Base-by-base conservation (phyloP, 176 grass and related monocot species). In the Thalia dealbata region DNA sequence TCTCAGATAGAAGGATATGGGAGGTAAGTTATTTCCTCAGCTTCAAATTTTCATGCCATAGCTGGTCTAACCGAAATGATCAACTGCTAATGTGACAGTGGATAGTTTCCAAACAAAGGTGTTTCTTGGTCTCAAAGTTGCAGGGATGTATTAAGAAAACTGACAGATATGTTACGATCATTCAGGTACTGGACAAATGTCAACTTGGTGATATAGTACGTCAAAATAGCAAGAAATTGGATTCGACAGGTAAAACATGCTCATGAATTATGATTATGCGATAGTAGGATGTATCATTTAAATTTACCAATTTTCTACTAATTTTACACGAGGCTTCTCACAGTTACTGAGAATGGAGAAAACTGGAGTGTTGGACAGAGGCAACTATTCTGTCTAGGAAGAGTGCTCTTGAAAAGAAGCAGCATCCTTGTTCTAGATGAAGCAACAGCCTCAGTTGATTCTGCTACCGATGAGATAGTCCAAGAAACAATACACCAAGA, bases 351-450 rank as follows among this genome's bases (percentile, higher is more conserved):
- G 79, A 89, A 93, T 86, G 95, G 90, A 55, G 89, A 97, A 69
- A 97, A 97, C 21, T 97, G 95, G 95, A 97, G 95, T 32, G 90
- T 91, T 6, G 87, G 95, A 15, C 87, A 97, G 71, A 86, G 85
- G 77, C 90, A 97, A 28, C 59, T 97, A 61, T 90, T 93, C 85
- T 93, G 87, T 76, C 89, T 97, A n/a, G 95, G 86, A 73, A 91
- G 95, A 79, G 90, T 86, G 82, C 76, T 97, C 8, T 70, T 97
- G 60, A 91, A 97, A 66, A 80, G 76, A 73, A 97, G 95, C 56
- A 91, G 66, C 52, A 83, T 97, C 73, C 85, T 97, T 6, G 76
- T 97, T 55, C 84, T 93, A 0, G 87, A 93, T 32, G 87, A 93
- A 78, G 95, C 95, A 82, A 93, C 95, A 71, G 95, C 95, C 73